A percentile compares a stretch with the other conserved stretches of the same genome.
These are phyloP conservation scores for Cladosporium sphaerospermum DNA, from an alignment of 2,329 filamentous ascomycete genomes.

Conservation along the genomic window DNA sequence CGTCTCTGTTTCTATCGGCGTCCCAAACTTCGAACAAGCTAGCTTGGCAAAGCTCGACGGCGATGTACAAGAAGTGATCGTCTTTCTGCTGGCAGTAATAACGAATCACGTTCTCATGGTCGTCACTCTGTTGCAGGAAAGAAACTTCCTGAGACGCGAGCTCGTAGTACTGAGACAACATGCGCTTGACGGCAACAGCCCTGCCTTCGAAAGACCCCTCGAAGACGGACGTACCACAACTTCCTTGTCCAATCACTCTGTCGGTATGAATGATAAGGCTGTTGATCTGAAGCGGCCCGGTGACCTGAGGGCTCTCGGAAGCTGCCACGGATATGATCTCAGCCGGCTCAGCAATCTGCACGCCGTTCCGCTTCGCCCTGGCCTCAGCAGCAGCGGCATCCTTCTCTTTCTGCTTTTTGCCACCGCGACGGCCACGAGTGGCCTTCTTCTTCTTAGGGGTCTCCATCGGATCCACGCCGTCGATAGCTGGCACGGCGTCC, in stretches of 20 bases:
- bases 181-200: constrained; percentile 90
- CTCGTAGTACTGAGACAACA: constrained; percentile 93
- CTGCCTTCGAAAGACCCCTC: constrained; percentile 86
- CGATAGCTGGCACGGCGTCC: constrained; percentile 17
- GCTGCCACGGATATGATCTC: constrained; percentile 40
- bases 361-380: constrained; percentile 31
- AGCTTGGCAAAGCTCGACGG: constrained; percentile 86
- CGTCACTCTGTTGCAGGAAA: constrained; percentile 83
- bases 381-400: constrained; percentile 24
- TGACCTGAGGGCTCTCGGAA: constrained; percentile 36
- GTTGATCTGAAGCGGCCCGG: constrained; percentile 51
- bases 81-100: constrained; percentile 91
- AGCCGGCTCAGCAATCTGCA: constrained; percentile 35
- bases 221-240: constrained; percentile 95
- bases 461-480: constrained; percentile 22
- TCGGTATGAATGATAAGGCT: constrained; percentile 56
- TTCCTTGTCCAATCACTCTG: constrained; percentile 64
- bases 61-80: constrained; percentile 90
- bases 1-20: constrained; percentile 63
- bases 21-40: constrained; percentile 92
- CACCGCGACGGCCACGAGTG: constrained; percentile 44
- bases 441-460: constrained; percentile 44
- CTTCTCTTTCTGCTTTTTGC: constrained; percentile 38
- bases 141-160: constrained; percentile 92
- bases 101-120: constrained; percentile 92